Percentiles rank a stretch among this genome's conserved stretches.
Conservation (phyloP, 306 rosid species). For the Parietaria judaica region DNA sequence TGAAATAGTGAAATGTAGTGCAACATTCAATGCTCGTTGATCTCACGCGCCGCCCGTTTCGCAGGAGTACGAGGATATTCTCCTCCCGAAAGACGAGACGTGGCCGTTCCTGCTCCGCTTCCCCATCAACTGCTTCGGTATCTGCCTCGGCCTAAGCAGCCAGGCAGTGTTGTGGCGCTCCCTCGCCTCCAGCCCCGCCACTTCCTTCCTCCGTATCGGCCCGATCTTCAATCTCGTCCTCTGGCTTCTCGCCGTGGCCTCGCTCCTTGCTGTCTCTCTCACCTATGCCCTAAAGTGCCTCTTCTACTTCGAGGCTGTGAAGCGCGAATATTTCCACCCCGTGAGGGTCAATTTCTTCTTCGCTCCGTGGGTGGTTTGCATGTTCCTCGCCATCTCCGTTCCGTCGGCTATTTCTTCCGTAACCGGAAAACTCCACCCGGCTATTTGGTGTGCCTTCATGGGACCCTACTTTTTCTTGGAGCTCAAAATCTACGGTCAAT, state of each 20-base stretch:
- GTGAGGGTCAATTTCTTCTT: slow-evolving; percentile 78
- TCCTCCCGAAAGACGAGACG: slow-evolving; percentile 73
- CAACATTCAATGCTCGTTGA: not conserved
- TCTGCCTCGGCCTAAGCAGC: slow-evolving; percentile 83
- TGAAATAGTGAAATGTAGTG: not conserved
- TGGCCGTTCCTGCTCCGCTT: slow-evolving; percentile 90
- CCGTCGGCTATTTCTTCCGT: slow-evolving; percentile 35
- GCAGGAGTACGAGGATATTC: slow-evolving; percentile 75
- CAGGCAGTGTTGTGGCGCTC: slow-evolving; percentile 74
- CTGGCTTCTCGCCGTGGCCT: slow-evolving; percentile 51
- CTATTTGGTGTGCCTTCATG: slow-evolving; percentile 60
- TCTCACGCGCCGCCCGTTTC: not conserved
- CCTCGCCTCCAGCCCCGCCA: slow-evolving; percentile 69
- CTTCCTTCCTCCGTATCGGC: slow-evolving; percentile 45
- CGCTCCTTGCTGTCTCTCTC: slow-evolving; percentile 36
- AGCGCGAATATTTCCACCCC: slow-evolving; percentile 76
- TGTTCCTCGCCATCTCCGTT: slow-evolving; percentile 60
- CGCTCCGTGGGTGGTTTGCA: slow-evolving; percentile 82
- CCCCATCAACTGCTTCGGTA: slow-evolving; percentile 76
- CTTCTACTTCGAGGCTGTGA: slow-evolving; percentile 79
- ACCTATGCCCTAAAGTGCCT: slow-evolving; percentile 68
- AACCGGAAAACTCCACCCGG: slow-evolving; percentile 48
- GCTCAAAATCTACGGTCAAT: slow-evolving; percentile 77
- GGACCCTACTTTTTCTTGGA: slow-evolving; percentile 67
- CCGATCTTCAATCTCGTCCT: slow-evolving; percentile 46